These are phyloP conservation scores for Suillus occidentalis DNA, from an alignment of 768 basidiomycete species.

Conservation along the genomic window DNA sequence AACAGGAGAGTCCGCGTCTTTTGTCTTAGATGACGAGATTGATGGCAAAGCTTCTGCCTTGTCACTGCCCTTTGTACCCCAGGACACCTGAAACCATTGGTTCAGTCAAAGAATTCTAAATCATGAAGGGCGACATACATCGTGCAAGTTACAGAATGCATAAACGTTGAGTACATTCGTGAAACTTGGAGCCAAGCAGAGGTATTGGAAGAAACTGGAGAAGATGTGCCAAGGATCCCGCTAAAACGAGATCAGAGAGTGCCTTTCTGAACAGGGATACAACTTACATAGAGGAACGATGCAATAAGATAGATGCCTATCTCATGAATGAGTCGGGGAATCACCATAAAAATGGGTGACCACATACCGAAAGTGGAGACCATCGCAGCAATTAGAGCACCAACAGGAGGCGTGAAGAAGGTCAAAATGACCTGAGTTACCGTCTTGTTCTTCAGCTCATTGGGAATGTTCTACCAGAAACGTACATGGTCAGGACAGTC, in stretches of 20 bases:
- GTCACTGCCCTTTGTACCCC: conserved; percentile 96
- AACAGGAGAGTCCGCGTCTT: conserved; percentile 70
- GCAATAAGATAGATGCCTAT: conserved; percentile 78
- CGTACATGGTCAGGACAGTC: conserved; percentile 6
- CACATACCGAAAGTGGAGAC: conserved; percentile 78
- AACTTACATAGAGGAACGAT: conserved; percentile 81
- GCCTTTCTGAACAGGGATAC: background rate
- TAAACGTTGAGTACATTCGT: conserved; percentile 96
- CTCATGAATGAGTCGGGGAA: conserved; percentile 12
- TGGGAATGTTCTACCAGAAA: conserved; percentile 50
- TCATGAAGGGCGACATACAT: conserved; percentile 45
- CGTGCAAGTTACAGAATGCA: conserved; percentile 96
- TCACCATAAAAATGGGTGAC: background rate
- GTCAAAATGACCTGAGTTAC: conserved; percentile 48
- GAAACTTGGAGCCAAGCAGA: conserved; percentile 89
- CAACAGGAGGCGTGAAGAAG: conserved; percentile 76
- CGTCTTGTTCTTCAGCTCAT: conserved; percentile 47
- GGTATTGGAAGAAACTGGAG: conserved; percentile 89
- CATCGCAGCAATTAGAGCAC: conserved; percentile 83
- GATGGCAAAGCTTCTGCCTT: conserved; percentile 92
- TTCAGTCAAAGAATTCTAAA: conserved; percentile 1
- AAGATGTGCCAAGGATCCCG: conserved; percentile 99
- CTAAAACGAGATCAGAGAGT: conserved; percentile 36
- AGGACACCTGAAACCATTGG: conserved; percentile 58
- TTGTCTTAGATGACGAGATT: conserved; percentile 79